Conservation (phyloP, 352 stramenopile genomes). For the Phytophthora sp. region DNA sequence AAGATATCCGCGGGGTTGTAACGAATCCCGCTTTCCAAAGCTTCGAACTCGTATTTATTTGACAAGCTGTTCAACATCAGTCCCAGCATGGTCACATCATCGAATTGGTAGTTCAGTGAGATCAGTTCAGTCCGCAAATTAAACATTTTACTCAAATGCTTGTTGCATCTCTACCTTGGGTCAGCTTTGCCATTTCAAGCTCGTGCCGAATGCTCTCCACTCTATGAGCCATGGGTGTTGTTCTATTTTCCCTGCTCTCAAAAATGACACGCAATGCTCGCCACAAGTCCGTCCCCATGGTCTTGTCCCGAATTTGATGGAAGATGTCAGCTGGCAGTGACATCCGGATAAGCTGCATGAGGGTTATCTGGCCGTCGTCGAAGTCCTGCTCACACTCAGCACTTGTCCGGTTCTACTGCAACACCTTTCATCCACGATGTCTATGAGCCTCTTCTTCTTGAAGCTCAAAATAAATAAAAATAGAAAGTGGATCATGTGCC, state of each 20-base stretch:
- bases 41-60: conserved; percentile 11
- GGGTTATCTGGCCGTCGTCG: background rate
- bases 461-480: too few relatives aligned
- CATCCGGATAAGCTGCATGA: conserved; percentile 11
- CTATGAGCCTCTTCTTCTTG: too few relatives aligned
- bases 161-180: conserved; percentile 10
- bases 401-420: too few relatives aligned
- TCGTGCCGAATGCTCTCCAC: conserved; percentile 1
- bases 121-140: conserved; percentile 18
- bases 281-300: conserved; percentile 15
- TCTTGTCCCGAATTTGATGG: conserved; percentile 8
- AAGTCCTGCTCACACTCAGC: too few relatives aligned
- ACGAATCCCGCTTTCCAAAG: conserved; percentile 1
- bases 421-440: too few relatives aligned
- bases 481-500: too few relatives aligned
- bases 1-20: conserved; percentile 2
- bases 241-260: conserved; percentile 6
- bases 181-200: conserved; percentile 2
- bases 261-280: conserved; percentile 3
- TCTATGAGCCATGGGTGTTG: conserved; percentile 8
- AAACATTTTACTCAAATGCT: conserved; percentile 23
- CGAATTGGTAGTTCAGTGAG: conserved; percentile 11
- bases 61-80: conserved; percentile 10
- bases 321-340: conserved; percentile 10
- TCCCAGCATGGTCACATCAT: conserved; percentile 6